Evolutionary conservation across 2,329 filamentous ascomycete genomes (phyloP).

Genomic region (Aspergillus aculeatinus): DNA sequence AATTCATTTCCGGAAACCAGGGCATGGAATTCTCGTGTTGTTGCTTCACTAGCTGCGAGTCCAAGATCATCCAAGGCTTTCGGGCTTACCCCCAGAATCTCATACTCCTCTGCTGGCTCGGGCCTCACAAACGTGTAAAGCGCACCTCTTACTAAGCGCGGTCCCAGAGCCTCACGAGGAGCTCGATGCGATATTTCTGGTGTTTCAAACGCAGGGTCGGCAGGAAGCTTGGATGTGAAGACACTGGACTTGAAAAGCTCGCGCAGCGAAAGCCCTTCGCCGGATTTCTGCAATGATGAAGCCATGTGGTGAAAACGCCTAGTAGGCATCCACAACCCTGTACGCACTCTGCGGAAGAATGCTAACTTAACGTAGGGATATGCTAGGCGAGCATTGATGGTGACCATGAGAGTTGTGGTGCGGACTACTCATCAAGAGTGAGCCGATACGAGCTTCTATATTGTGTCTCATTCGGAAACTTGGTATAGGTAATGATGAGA

Average conservation of each 20-base stretch:
- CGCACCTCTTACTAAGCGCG: constrained; percentile 80
- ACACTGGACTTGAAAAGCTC: constrained; percentile 64
- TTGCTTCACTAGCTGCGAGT: constrained; percentile 65
- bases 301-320: constrained; percentile 47
- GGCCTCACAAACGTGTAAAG: constrained; percentile 90
- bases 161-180: constrained; percentile 71
- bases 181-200: constrained; percentile 78
- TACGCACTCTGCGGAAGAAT: constrained; percentile 21
- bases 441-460: neutral
- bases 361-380: constrained; percentile 15
- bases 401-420: constrained; percentile 8
- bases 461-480: too few relatives aligned
- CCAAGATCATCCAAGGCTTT: constrained; percentile 80
- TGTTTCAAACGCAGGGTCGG: constrained; percentile 76
- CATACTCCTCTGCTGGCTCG: constrained; percentile 67
- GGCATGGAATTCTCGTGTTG: constrained; percentile 71
- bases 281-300: constrained; percentile 39
- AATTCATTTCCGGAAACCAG: constrained; percentile 81
- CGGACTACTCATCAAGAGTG: neutral
- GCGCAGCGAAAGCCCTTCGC: constrained; percentile 37
- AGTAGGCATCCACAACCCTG: constrained; percentile 18
- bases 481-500: neutral
- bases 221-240: constrained; percentile 67
- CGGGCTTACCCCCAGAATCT: constrained; percentile 77
- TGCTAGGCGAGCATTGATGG: neutral